Conservation (phyloP, 148 eudicot species). For the Tetragonia tetragonoides region DNA sequence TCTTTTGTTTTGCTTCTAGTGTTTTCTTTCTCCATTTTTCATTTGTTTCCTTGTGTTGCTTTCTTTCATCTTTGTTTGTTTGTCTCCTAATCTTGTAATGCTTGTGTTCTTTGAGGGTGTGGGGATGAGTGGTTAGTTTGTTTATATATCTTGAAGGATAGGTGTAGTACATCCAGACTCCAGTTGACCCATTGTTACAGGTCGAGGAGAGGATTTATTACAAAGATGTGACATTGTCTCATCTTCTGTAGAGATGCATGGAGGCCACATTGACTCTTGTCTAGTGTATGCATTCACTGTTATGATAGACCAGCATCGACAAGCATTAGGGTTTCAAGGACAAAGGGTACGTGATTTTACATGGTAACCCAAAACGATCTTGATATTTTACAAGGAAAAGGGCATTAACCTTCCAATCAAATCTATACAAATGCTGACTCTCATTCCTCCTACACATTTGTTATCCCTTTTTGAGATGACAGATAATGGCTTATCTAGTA, state of each 20-base stretch:
- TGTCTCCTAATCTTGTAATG: not conserved
- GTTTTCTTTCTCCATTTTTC: not conserved
- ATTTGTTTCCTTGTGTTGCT: not conserved
- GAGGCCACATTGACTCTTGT: not conserved
- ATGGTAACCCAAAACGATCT: not conserved
- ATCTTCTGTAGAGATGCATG: not conserved
- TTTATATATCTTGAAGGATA: not conserved
- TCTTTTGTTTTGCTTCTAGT: not conserved
- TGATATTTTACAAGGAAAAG: slow-evolving; percentile 13
- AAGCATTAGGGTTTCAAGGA: not conserved
- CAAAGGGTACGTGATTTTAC: not conserved
- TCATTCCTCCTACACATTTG: not conserved
- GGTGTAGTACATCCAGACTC: not conserved
- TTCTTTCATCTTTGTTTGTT: not conserved
- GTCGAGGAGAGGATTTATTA: not conserved
- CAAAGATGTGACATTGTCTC: not conserved
- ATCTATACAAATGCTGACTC: slow-evolving; percentile 19
- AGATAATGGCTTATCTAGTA: not conserved
- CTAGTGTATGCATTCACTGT: not conserved
- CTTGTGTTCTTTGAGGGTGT: too few species aligned
- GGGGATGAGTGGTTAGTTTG: not conserved
- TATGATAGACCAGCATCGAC: not conserved
- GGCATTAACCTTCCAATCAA: slow-evolving; percentile 7
- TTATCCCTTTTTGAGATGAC: not conserved
- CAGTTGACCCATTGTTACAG: not conserved